Evolutionary conservation across 352 stramenopile genomes (phyloP), one percentile per base, ranked within the genome.

Genomic region (Globisporangium polare): DNA sequence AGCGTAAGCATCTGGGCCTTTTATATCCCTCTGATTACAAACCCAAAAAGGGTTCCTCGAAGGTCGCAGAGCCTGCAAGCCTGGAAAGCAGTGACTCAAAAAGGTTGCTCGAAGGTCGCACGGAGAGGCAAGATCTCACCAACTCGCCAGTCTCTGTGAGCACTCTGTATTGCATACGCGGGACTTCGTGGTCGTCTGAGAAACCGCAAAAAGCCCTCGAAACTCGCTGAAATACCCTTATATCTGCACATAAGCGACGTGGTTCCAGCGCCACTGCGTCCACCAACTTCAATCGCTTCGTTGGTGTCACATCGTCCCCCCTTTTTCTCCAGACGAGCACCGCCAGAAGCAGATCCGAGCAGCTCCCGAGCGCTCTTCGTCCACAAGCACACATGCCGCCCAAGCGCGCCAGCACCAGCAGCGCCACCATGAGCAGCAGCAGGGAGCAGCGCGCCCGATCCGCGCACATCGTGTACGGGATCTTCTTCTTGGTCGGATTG

Each of bases 401-500:
- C 47, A 35, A 37, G 47, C 47, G 26, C 26, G 15, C 47, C n/a
- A n/a, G n/a, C 26, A 26, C 24, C 24, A 22, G 20, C n/a, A n/a
- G n/a, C n/a, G n/a, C n/a, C 24, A 13, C 15, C 13, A 33, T 17
- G 10, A 53, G 15, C 20, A 54, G 37, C 24, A 45, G 27, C 39
- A 53, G 33, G 3, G 15, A 12, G 27, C 65, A 64, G 39, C 55
- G 62, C 29, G 56, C 68, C 29, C 63, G 69, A 45, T 74, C 74
- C 9, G 75, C 75, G n/a, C 65, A 67, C 33, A 17, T 65, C 27
- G 79, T 88, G 60, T 91, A 86, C 68, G 64, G 53, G 47, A 86
- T 91, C 65, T 85, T 95, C 67, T 90, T 95, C 62, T 68, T 93
- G 55, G 73, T 87, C 42, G 86, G 86, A 71, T 69, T 95, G 58